Percentiles rank a stretch among this genome's conserved stretches.
phyloP scores from a whole-genome alignment of 129 eudicot species.

The Calendula officinalis region DNA sequence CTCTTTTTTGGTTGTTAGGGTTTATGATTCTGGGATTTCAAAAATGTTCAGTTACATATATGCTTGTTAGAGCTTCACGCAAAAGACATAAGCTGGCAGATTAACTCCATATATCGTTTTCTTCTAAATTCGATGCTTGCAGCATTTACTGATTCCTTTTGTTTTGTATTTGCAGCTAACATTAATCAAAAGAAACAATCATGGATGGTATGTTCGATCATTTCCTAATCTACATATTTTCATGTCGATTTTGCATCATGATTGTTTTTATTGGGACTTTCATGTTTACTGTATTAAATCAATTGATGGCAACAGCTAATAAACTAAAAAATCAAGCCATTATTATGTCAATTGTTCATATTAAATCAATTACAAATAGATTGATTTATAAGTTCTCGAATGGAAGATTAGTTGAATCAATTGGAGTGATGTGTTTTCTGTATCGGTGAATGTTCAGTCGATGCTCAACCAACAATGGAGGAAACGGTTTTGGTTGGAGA shows the following conservation, averaged over 20 bases:
- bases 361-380: too few relatives aligned
- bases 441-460: constrained; percentile 46
- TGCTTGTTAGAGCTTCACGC: too few relatives aligned
- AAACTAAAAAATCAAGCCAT: too few relatives aligned
- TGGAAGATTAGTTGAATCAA: too few relatives aligned
- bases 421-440: background rate
- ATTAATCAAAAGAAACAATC: constrained; percentile 11
- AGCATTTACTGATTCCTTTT: constrained; percentile 5
- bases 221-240: background rate
- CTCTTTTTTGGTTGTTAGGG: background rate
- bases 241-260: background rate
- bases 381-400: too few relatives aligned
- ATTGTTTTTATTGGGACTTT: background rate
- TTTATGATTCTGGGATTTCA: background rate
- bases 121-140: background rate
- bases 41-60: too few relatives aligned
- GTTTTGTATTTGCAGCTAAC: constrained; percentile 25
- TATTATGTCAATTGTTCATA: too few relatives aligned
- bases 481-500: constrained; percentile 94
- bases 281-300: too few relatives aligned
- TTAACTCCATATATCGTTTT: background rate
- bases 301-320: too few relatives aligned
- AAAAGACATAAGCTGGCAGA: too few relatives aligned
- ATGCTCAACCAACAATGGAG: constrained; percentile 88
- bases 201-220: constrained; percentile 33